Percentiles rank a stretch among this genome's conserved stretches.
These are phyloP conservation scores for Agarophyton chilense DNA, from an alignment of 23 red algal species.

Conservation along the genomic window DNA sequence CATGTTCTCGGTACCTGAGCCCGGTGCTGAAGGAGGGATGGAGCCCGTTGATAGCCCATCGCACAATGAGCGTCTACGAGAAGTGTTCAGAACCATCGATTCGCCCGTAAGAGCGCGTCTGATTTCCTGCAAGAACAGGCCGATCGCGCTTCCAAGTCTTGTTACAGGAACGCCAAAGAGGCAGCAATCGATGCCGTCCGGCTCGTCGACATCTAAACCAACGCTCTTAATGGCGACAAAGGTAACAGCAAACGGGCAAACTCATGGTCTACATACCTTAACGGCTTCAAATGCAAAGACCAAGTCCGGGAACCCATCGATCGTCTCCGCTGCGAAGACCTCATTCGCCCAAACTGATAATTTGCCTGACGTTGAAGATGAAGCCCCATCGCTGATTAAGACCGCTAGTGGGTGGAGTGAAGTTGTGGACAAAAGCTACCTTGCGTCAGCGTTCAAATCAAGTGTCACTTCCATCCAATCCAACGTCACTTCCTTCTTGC, in stretches of 20 bases:
- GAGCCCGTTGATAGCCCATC: slow-evolving; percentile 20
- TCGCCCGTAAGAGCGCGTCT: slow-evolving; percentile 20
- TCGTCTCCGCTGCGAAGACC: background rate
- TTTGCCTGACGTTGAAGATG: background rate
- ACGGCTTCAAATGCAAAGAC: too few relatives aligned
- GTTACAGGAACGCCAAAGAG: background rate
- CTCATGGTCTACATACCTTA: too few relatives aligned
- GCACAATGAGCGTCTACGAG: slow-evolving; percentile 34
- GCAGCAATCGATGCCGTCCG: background rate
- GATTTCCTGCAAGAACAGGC: slow-evolving; percentile 39
- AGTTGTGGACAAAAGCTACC: slow-evolving; percentile 33
- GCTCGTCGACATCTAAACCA: background rate
- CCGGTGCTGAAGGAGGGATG: slow-evolving; percentile 46
- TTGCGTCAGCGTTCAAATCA: slow-evolving; percentile 57
- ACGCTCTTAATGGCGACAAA: too few relatives aligned
- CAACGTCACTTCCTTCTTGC: slow-evolving; percentile 56
- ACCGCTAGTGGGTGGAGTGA: slow-evolving; percentile 7
- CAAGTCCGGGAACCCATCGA: background rate
- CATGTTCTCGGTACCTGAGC: slow-evolving; percentile 61
- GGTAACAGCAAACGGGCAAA: background rate
- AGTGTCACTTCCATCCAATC: slow-evolving; percentile 45
- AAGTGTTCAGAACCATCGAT: slow-evolving; percentile 28
- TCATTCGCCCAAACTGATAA: background rate
- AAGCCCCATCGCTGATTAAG: background rate
- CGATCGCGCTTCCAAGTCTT: background rate